Percentiles rank a stretch among this genome's conserved stretches.
phyloP scores from a whole-genome alignment of 225 moss, liverwort and hornwort species.

The Antitrichia curtipendula region DNA sequence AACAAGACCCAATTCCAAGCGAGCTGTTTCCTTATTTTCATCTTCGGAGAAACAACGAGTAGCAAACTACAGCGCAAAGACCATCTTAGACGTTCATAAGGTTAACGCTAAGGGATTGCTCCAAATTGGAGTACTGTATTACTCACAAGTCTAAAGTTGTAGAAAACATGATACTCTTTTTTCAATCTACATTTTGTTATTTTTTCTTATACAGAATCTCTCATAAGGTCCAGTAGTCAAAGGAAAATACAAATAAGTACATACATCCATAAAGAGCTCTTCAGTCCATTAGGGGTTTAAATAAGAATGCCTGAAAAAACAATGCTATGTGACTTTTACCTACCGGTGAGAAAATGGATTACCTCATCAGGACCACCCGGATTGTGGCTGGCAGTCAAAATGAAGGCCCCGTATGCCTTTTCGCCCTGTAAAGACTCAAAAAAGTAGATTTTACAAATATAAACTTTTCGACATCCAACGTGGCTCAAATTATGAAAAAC shows the following conservation, averaged over 20 bases:
- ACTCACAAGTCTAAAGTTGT: neutral
- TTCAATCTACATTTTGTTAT: no score
- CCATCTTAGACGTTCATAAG: neutral
- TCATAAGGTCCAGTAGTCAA: neutral
- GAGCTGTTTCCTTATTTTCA: neutral
- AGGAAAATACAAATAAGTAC: neutral
- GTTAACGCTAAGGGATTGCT: neutral
- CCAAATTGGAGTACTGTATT: neutral
- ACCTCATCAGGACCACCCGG: constrained; percentile 89
- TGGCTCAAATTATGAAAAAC: neutral
- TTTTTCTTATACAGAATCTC: neutral
- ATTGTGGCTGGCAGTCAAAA: constrained; percentile 83
- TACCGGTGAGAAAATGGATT: neutral
- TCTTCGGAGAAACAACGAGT: neutral
- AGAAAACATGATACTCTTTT: neutral
- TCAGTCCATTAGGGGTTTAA: no score
- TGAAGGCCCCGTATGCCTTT: constrained; percentile 72
- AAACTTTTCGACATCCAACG: neutral
- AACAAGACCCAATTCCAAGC: neutral
- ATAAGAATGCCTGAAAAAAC: neutral
- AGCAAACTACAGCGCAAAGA: neutral
- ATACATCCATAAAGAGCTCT: neutral
- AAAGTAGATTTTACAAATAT: neutral
- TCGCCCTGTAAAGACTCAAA: constrained; percentile 35
- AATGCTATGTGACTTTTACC: neutral